Evolutionary conservation across 805 yeast species (phyloP).

Genomic region (Komagataella mondaviorum): DNA sequence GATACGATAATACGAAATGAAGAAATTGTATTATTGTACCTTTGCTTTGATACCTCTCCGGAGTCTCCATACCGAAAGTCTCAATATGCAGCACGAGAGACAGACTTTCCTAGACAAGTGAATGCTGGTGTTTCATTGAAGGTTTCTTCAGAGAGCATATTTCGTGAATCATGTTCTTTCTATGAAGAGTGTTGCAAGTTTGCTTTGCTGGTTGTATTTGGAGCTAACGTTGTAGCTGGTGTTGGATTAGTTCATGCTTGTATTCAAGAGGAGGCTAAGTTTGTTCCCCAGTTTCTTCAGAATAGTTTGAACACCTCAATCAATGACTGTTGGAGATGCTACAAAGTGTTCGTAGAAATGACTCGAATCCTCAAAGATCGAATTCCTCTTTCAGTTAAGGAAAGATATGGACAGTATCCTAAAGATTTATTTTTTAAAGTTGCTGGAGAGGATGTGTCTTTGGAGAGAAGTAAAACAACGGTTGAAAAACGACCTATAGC

Average conservation of each 20-base stretch:
- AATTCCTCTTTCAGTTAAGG: background rate
- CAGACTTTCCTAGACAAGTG: slow-evolving; percentile 5
- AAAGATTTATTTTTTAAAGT: background rate
- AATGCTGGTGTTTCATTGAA: background rate
- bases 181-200: slow-evolving; percentile 15
- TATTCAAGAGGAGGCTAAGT: background rate
- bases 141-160: background rate
- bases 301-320: background rate
- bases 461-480: background rate
- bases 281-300: background rate
- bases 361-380: background rate
- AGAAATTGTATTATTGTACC: slow-evolving; percentile 26
- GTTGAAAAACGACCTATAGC: background rate
- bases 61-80: slow-evolving; percentile 23
- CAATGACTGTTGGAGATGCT: background rate
- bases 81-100: slow-evolving; percentile 5
- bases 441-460: background rate
- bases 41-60: slow-evolving; percentile 33
- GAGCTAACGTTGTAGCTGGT: slow-evolving; percentile 11
- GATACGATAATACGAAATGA: slow-evolving; percentile 31
- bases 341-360: background rate
- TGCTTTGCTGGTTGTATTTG: slow-evolving; percentile 14
- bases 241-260: slow-evolving; percentile 10
- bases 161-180: slow-evolving; percentile 2
- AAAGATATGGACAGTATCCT: background rate